Evolutionary conservation across 2,329 filamentous ascomycete species (phyloP).

Genomic region (Clonostachys rosea): DNA sequence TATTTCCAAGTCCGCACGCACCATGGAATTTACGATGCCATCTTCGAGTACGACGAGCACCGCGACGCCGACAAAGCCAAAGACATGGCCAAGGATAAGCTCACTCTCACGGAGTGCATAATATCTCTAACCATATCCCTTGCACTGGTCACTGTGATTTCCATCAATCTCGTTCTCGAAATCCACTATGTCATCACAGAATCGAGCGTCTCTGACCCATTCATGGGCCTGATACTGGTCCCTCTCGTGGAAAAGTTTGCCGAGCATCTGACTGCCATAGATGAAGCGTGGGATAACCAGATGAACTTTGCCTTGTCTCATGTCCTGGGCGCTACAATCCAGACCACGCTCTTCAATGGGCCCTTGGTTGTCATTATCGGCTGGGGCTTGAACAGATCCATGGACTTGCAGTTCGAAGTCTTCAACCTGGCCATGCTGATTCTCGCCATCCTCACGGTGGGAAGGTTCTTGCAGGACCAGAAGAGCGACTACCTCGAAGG

Average conservation of each 20-base stretch:
- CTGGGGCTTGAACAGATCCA: slow-evolving; percentile 67
- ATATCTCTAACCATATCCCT: slow-evolving; percentile 61
- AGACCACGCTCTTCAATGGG: slow-evolving; percentile 84
- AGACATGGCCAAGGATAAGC: slow-evolving; percentile 58
- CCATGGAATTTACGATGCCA: slow-evolving; percentile 70
- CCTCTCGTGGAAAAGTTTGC: slow-evolving; percentile 83
- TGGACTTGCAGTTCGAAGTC: slow-evolving; percentile 81
- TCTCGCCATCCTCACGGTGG: slow-evolving; percentile 79
- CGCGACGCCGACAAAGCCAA: slow-evolving; percentile 59
- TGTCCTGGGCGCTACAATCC: slow-evolving; percentile 80
- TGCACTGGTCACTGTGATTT: slow-evolving; percentile 66
- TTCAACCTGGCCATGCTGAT: slow-evolving; percentile 83
- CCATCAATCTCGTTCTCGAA: slow-evolving; percentile 68
- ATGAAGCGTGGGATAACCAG: slow-evolving; percentile 79
- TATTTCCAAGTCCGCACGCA: slow-evolving; percentile 75
- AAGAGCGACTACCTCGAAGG: slow-evolving; percentile 92
- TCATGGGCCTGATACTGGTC: slow-evolving; percentile 70
- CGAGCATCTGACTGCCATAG: slow-evolving; percentile 78
- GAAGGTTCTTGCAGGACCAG: slow-evolving; percentile 81
- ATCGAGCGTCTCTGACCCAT: slow-evolving; percentile 42
- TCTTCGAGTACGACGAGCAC: slow-evolving; percentile 67
- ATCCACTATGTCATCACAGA: slow-evolving; percentile 55
- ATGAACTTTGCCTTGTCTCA: slow-evolving; percentile 86
- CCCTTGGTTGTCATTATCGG: slow-evolving; percentile 79
- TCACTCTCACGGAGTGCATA: slow-evolving; percentile 70